A percentile compares a stretch with the other conserved stretches of the same genome.
Evolutionary conservation across 2,329 filamentous ascomycete species (phyloP).

Genomic region (Stemphylium beticola): DNA sequence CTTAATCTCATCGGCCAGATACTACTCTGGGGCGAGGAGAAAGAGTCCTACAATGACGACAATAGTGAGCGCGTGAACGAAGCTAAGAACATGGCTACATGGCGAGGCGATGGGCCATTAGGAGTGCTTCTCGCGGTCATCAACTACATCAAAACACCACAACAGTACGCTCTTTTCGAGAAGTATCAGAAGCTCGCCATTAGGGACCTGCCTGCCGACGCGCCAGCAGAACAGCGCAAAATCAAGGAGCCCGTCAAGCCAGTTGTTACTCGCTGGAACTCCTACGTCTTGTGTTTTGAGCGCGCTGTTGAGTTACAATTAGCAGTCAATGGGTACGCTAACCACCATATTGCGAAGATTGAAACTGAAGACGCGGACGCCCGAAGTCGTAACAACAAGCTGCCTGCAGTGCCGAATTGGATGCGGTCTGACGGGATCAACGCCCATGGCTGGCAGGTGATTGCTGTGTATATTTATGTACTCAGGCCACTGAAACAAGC

Average conservation of each 20-base stretch:
- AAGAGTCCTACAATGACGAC: conserved; percentile 1
- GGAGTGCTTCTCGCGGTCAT: conserved; percentile 5
- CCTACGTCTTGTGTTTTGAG: no score
- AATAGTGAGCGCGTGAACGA: background rate
- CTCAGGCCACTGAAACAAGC: background rate
- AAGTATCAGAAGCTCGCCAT: conserved; percentile 4
- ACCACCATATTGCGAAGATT: no score
- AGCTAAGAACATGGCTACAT: background rate
- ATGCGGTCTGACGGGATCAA: background rate
- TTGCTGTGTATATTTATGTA: background rate
- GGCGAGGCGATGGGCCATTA: conserved; percentile 1
- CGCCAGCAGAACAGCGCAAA: no score
- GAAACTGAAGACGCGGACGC: no score
- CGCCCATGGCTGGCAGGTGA: background rate
- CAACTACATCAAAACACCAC: conserved; percentile 11
- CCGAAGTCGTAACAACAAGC: background rate
- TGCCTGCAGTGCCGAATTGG: background rate
- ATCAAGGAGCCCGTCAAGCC: no score
- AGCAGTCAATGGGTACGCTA: conserved; percentile 2
- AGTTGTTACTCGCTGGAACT: no score
- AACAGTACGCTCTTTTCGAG: conserved; percentile 6
- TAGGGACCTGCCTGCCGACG: no score
- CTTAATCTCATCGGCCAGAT: conserved; percentile 6
- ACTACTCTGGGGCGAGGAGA: background rate
- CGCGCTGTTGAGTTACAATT: no score